Evolutionary conservation across 768 basidiomycete species (phyloP), one percentile per base, ranked within the genome.

Genomic region (Lactifluus rugatus): DNA sequence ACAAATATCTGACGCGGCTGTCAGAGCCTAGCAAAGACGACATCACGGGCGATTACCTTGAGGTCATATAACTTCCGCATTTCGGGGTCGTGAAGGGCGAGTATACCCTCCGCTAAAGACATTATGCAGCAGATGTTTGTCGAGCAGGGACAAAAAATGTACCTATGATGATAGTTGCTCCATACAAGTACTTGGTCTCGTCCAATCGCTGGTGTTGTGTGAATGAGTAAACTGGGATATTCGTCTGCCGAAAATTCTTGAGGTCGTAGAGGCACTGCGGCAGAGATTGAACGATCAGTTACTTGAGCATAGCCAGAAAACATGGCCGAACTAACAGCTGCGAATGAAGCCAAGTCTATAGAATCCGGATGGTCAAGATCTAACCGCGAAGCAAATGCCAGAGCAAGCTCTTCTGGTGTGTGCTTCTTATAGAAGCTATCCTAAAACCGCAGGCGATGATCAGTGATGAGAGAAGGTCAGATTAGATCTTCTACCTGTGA

Each of bases 141-240:
- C 41, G 10, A 48, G 13, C 19, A 36, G 32, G 26, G 48, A 28
- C 48, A 2, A n/a, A 52, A 25, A 67, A 51, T 62, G 84, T 62
- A 85, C 85, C 82, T 55, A 96, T 93, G 66, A 96, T 90, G 49
- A 97, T 87, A 17, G 89, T 84, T 13, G 93, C 93, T 4, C 93
- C 93, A 69, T 97, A 97, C 2, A 95, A 74, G 71, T 96, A 94
- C 69, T 92, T 88, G 28, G 78, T 84, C 64, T 91, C 86, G 14
- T 79, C 72, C 26, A 86, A 68, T 57, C 91, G 76, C 69, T 96
- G 93, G 71, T 99, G 96, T 62, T 89, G 78, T 25, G 81, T 77
- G 71, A 99, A 99, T 0, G 93, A 95, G 70, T 99, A 99, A 7
- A 95, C 81, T 0, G 96, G 95, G 58, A 97, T 91, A 71, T 95